These are phyloP conservation scores for Vitis hybrid DNA, from an alignment of 177 flowering plant genomes.

Conservation along the genomic window DNA sequence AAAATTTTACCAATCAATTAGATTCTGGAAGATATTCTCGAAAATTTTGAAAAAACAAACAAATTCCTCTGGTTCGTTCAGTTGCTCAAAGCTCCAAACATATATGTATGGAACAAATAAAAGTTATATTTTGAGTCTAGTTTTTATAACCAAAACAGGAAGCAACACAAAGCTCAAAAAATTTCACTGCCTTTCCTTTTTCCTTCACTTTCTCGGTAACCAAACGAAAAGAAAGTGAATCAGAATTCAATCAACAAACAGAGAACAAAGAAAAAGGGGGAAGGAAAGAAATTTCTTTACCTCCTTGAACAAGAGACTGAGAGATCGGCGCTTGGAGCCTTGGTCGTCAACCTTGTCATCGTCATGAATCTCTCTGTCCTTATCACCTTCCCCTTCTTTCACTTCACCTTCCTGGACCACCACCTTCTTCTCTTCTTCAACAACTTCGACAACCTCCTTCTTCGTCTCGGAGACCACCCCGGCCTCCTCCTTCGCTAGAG, in stretches of 20 bases:
- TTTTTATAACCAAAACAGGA: too few relatives aligned
- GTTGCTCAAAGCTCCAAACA: too few relatives aligned
- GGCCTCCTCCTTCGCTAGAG: constrained; percentile 12
- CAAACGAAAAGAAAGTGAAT: too few relatives aligned
- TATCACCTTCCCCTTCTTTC: not conserved
- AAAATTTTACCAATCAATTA: too few relatives aligned
- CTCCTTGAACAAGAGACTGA: constrained; percentile 33
- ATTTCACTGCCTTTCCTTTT: too few relatives aligned
- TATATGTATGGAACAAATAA: too few relatives aligned
- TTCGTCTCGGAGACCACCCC: not conserved
- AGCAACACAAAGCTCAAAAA: too few relatives aligned
- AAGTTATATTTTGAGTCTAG: too few relatives aligned
- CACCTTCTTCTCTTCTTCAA: constrained; percentile 12
- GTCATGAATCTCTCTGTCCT: constrained; percentile 6
- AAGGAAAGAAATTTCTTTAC: constrained; percentile 1
- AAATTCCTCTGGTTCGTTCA: too few relatives aligned
- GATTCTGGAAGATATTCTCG: too few relatives aligned
- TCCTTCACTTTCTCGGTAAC: too few relatives aligned
- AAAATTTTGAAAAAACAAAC: too few relatives aligned
- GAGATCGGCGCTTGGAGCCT: constrained; percentile 23
- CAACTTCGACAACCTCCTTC: not conserved
- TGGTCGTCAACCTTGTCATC: constrained; percentile 15
- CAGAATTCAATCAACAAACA: not conserved
- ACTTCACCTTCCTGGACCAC: constrained; percentile 1
- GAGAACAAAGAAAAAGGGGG: not conserved